Base-by-base conservation (phyloP, 345 rosid species). In the Eucalyptus microcorys region DNA sequence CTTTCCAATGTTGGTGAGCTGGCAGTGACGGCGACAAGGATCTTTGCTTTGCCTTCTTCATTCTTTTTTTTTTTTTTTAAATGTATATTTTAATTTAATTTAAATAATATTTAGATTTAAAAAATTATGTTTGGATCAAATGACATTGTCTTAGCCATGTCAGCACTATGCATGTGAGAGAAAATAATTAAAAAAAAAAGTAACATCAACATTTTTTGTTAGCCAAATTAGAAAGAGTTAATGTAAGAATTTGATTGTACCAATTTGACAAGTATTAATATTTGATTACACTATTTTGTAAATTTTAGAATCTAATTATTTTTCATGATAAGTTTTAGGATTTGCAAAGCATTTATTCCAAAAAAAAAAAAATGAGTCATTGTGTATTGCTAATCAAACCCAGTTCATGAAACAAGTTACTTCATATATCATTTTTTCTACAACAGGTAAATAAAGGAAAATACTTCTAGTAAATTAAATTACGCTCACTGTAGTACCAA, bases 11-110 rank as follows among this genome's bases (percentile, higher is more conserved):
- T 8, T 55, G 61, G 30, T 55, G 30, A 13, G 61, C 4, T 1
- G 0, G 1, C 24, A 17, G 3, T 5, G 0, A 9, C 5, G 1
- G 1, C 0, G 14, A 55, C 30, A 24, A 55, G 12, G 12, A 24
- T 55, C 27, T 30, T 1, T 55, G 6, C 30, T 55, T 55, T 55
- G 5, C 30, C 13, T 55, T 22, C 13, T 55, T 22, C 61, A 22
- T 8, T 53, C 11, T 53, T 53, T 1, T 3, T 8, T 5, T 49
- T 49, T 21, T 21, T 7, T 53, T 55, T 22, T 8, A 1, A 24
- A 24, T 55, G 9, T 55, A 24, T 55, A 0, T 55, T 55, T 19
- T 8, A 53, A 21, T 55, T 24, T 55, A 2, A 55, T 55, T 55
- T 2, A 55, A 55, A 55, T 55, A 24, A 24, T 55, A 55, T 10